Conservation (phyloP, 1,284 basidiomycete species). For the Malassezia obtusa region DNA sequence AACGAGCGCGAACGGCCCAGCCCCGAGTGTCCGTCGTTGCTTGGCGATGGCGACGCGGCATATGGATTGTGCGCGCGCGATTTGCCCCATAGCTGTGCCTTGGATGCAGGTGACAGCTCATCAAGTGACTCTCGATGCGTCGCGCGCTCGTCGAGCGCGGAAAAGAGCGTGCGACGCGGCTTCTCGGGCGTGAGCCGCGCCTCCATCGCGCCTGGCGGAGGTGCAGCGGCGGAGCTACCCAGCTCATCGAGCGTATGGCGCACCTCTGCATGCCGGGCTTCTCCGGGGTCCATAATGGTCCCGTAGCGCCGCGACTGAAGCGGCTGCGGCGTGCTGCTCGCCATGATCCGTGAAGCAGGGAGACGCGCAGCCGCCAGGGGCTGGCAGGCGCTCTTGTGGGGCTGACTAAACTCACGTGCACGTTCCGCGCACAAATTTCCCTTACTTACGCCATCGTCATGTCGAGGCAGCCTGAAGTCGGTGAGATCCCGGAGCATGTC, state of each 20-base stretch:
- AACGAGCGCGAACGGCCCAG: slow-evolving; percentile 6
- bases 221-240: slow-evolving; percentile 6
- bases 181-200: background rate
- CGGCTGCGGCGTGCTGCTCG: background rate
- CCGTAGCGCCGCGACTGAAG: slow-evolving; percentile 11
- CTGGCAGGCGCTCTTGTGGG: background rate
- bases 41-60: background rate
- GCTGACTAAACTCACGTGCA: slow-evolving; percentile 2
- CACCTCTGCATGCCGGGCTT: background rate
- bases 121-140: background rate
- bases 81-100: background rate
- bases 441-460: slow-evolving; percentile 8
- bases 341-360: background rate
- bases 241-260: background rate
- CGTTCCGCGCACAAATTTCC: background rate
- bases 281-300: background rate
- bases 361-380: background rate
- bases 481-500: slow-evolving; percentile 8
- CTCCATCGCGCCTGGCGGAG: slow-evolving; percentile 12
- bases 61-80: background rate
- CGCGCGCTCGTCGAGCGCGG: background rate
- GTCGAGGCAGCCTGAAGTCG: slow-evolving; percentile 16
- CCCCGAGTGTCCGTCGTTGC: background rate
- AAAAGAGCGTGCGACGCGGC: background rate
- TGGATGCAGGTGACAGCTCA: background rate